Evolutionary conservation across 176 grass and related monocot genomes (phyloP), one percentile per base, ranked within the genome.

Genomic region (Musa beccarii): DNA sequence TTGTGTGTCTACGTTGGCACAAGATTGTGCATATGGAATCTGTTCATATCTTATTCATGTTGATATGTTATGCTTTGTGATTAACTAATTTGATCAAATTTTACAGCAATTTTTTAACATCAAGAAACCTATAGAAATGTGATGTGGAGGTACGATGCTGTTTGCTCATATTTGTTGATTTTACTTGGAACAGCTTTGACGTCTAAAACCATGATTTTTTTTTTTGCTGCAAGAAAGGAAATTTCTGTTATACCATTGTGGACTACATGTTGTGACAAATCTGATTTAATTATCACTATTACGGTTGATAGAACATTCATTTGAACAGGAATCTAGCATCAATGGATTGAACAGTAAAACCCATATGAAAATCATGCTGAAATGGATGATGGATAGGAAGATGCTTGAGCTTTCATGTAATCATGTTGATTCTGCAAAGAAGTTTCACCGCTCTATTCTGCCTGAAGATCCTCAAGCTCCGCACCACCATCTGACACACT

Each of bases 291-390:
- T 20, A 20, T 71, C 15, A 52, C 19, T 69, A 43, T 19, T 34
- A 28, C 50, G 20, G 19, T 8, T 9, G 15, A 23, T 56, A 56
- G 11, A 15, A 12, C 54, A 56, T 59, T 28, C 65, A 43, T 24
- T 9, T 24, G 2, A 19, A 80, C 87, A 94, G 91, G 87, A 82
- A 53, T 75, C 85, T 69, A 80, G 78, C 11, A 84, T 88, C 19
- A 19, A 24, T 53, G 85, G 91, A 52, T 65, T 90, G 64, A 88
- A 88, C 65, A 94, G 91, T 75, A 94, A 94, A 82, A 94, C 91
- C 9, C 87, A 94, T 69, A 90, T 90, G 91, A 94, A 94, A 76
- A 79, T 94, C 49, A 6, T 94, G 75, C 85, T 94, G 66, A 94
- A 94, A 80, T 94, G 87, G 87, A 94, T 94, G 87, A 84, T 80